A percentile compares a stretch with the other conserved stretches of the same genome.
These are phyloP conservation scores for Geosmithia putterillii DNA, from an alignment of 2,329 filamentous ascomycete species.

Conservation along the genomic window DNA sequence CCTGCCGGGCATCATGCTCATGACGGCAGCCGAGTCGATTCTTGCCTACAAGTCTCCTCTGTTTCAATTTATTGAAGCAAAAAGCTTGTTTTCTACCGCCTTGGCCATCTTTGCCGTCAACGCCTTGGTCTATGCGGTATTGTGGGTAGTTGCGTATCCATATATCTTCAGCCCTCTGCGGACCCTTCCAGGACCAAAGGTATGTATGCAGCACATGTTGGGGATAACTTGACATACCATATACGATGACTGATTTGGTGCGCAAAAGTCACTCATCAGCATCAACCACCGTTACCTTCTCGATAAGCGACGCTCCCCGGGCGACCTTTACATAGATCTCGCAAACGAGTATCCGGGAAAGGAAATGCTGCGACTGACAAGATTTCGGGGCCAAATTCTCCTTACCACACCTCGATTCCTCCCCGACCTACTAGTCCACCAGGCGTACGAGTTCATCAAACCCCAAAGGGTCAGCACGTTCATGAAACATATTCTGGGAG, in stretches of 20 bases:
- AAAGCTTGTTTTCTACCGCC: constrained; percentile 6
- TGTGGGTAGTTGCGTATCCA: constrained; percentile 6
- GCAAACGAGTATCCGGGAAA: constrained; percentile 10
- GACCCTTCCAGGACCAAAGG: constrained; percentile 5
- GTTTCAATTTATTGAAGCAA: constrained; percentile 4
- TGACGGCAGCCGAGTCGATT: constrained; percentile 11
- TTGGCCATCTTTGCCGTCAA: constrained; percentile 2
- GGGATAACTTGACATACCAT: background rate
- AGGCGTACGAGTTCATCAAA: constrained; percentile 42
- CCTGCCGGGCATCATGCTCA: constrained; percentile 11
- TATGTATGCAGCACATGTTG: background rate
- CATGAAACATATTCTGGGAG: constrained; percentile 39
- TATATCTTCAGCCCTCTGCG: constrained; percentile 5
- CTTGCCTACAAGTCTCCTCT: constrained; percentile 13
- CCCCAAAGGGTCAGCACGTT: constrained; percentile 31
- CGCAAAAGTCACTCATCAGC: constrained; percentile 6
- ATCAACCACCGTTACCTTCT: constrained; percentile 7
- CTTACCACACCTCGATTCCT: constrained; percentile 12
- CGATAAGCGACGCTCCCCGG: constrained; percentile 9
- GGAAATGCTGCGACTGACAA: constrained; percentile 10
- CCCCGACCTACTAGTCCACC: constrained; percentile 14
- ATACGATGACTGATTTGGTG: background rate
- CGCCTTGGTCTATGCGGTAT: constrained; percentile 4
- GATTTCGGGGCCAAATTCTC: constrained; percentile 7
- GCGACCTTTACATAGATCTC: constrained; percentile 12